These are phyloP conservation scores for Noccaea bulbosa DNA, from an alignment of 345 rosid species.

Conservation along the genomic window DNA sequence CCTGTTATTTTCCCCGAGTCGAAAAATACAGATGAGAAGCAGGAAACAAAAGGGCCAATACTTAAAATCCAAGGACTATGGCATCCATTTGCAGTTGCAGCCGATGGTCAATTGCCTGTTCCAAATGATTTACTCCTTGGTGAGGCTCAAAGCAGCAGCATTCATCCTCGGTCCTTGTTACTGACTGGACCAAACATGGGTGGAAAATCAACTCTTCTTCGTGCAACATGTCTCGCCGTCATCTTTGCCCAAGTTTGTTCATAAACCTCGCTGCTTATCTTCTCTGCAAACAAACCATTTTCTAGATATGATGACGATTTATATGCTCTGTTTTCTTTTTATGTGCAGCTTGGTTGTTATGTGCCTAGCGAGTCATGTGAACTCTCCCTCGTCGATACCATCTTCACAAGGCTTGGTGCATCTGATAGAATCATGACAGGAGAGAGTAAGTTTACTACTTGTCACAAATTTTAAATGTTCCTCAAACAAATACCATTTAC, in stretches of 20 bases:
- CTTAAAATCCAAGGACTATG: conserved; percentile 79
- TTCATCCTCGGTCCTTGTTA: conserved; percentile 61
- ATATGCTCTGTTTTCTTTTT: neutral
- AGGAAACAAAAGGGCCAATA: conserved; percentile 56
- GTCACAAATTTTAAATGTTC: neutral
- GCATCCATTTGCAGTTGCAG: conserved; percentile 90
- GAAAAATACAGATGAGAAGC: conserved; percentile 39
- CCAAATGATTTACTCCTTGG: conserved; percentile 86
- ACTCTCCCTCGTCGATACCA: conserved; percentile 76
- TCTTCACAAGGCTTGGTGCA: conserved; percentile 95
- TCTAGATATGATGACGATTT: neutral
- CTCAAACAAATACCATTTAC: neutral
- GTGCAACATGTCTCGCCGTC: conserved; percentile 88
- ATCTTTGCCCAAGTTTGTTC: conserved; percentile 79
- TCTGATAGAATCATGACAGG: conserved; percentile 94
- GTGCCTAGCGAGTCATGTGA: conserved; percentile 73
- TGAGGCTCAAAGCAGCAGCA: conserved; percentile 53
- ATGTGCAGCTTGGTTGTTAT: conserved; percentile 81
- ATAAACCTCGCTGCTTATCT: neutral
- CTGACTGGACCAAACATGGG: conserved; percentile 99
- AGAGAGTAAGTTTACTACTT: conserved; percentile 63
- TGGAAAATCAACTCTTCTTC: conserved; percentile 94
- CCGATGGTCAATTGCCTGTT: conserved; percentile 68
- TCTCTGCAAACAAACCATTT: neutral
- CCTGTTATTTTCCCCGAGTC: conserved; percentile 66